These are phyloP conservation scores for Yamadazyma ubonensis DNA, from an alignment of 805 yeast genomes.

Conservation along the genomic window DNA sequence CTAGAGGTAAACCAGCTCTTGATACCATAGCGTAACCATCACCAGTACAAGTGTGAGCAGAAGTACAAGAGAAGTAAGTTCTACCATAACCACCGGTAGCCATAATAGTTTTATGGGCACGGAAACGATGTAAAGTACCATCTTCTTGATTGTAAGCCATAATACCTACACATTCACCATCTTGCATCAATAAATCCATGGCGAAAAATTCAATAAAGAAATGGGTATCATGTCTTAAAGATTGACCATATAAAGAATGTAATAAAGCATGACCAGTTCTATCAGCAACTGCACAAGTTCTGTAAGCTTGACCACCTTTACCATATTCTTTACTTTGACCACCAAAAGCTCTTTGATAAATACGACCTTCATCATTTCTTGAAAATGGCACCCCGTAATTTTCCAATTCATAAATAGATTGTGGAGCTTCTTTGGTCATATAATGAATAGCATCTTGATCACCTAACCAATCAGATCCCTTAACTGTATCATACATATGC, in stretches of 20 bases:
- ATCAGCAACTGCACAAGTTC: slow-evolving; percentile 99
- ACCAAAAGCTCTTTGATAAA: slow-evolving; percentile 98
- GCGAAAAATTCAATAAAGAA: slow-evolving; percentile 98
- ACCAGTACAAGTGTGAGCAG: slow-evolving; percentile 99
- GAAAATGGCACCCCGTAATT: slow-evolving; percentile 99
- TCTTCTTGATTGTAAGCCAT: slow-evolving; percentile 98
- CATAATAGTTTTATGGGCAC: slow-evolving; percentile 92
- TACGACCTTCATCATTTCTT: slow-evolving; percentile 93
- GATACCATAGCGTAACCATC: slow-evolving; percentile 98
- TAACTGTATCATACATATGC: slow-evolving; percentile 99
- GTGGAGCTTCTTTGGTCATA: slow-evolving; percentile 98
- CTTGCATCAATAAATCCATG: slow-evolving; percentile 87
- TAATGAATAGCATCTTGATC: slow-evolving; percentile 99
- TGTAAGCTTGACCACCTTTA: slow-evolving; percentile 98
- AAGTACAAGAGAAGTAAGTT: slow-evolving; percentile 97
- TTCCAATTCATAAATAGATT: slow-evolving; percentile 92
- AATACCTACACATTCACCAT: slow-evolving; percentile 95
- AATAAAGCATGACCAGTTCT: slow-evolving; percentile 97
- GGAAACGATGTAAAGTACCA: slow-evolving; percentile 96
- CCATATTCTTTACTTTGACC: slow-evolving; percentile 96
- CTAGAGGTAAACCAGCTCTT: slow-evolving; percentile 96
- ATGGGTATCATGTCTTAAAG: slow-evolving; percentile 94
- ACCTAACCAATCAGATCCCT: slow-evolving; percentile 99
- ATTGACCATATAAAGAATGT: slow-evolving; percentile 95
- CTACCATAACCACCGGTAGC: slow-evolving; percentile 99